A percentile compares a stretch with the other conserved stretches of the same genome.
phyloP scores from a whole-genome alignment of 176 grass and related monocot species.

The Chloris gayana region DNA sequence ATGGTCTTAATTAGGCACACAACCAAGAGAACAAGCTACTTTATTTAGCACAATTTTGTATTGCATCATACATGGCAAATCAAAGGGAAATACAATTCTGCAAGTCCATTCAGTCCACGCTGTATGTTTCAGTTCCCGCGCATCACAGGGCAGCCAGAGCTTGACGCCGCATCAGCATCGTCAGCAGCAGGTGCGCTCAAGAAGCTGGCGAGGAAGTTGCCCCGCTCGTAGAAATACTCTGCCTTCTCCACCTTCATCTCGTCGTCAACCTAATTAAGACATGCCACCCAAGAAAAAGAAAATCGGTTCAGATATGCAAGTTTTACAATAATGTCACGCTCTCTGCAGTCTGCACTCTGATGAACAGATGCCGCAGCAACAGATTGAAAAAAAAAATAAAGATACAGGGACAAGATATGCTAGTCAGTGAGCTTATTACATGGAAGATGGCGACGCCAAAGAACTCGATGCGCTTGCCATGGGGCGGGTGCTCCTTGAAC shows the following conservation, averaged over 20 bases:
- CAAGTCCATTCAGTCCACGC: too few species aligned
- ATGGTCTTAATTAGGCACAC: too few species aligned
- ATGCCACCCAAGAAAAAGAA: not conserved
- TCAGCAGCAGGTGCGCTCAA: constrained; percentile 26
- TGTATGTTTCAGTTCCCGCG: too few species aligned
- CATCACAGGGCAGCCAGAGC: too few species aligned
- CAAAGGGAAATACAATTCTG: too few species aligned
- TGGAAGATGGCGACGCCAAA: constrained; percentile 62
- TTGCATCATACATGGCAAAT: too few species aligned
- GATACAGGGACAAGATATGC: not conserved
- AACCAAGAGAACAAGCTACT: too few species aligned
- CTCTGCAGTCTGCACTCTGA: not conserved
- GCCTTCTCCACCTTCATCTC: constrained; percentile 56
- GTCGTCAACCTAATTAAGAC: constrained; percentile 58
- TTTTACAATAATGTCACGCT: too few species aligned
- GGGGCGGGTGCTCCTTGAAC: constrained; percentile 62
- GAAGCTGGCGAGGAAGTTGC: constrained; percentile 64
- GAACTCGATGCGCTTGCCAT: constrained; percentile 50
- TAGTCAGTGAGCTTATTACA: constrained; percentile 24
- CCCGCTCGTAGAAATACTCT: constrained; percentile 72
- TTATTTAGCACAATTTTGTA: too few species aligned
- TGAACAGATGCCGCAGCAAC: not conserved
- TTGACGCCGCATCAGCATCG: too few species aligned
- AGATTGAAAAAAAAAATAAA: too few species aligned
- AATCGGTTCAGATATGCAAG: not conserved